phyloP scores from a whole-genome alignment of 208 protist genomes.

The Polymyxa betae region DNA sequence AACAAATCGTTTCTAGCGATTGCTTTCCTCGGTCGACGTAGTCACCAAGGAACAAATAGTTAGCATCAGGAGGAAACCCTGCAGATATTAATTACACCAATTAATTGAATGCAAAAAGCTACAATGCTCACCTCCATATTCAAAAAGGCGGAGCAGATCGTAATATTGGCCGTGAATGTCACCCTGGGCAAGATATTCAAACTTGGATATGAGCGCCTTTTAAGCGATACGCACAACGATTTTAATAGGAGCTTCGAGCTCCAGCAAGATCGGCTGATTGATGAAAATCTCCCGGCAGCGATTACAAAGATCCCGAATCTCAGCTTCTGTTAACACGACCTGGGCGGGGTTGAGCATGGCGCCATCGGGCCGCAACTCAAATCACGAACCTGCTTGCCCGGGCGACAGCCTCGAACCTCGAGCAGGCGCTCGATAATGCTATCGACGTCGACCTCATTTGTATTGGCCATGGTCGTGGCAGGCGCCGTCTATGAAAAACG shows the following conservation, averaged over 20 bases:
- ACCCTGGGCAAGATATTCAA: constrained; percentile 70
- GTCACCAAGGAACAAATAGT: constrained; percentile 99
- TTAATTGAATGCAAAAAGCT: neutral
- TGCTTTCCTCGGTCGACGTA: constrained; percentile 99
- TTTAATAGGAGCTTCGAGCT: constrained; percentile 75
- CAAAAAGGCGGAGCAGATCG: constrained; percentile 98
- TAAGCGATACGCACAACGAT: constrained; percentile 61
- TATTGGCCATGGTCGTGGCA: neutral
- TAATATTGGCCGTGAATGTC: constrained; percentile 99
- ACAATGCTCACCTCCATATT: constrained; percentile 82
- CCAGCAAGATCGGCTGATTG: constrained; percentile 73
- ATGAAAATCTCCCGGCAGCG: constrained; percentile 69
- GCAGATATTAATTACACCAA: neutral
- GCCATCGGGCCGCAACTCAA: neutral
- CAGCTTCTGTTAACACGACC: constrained; percentile 34
- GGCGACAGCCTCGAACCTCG: constrained; percentile 54
- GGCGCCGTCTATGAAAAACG: neutral
- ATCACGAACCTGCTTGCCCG: constrained; percentile 57
- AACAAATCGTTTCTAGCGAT: constrained; percentile 94
- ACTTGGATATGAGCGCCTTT: neutral
- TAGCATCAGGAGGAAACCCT: constrained; percentile 96
- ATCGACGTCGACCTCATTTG: constrained; percentile 53
- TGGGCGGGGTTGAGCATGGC: neutral
- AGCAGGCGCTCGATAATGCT: constrained; percentile 60
- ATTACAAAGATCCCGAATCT: constrained; percentile 58